phyloP scores from a whole-genome alignment of 495 filamentous ascomycete species.

The Podospora pseudoanserina region DNA sequence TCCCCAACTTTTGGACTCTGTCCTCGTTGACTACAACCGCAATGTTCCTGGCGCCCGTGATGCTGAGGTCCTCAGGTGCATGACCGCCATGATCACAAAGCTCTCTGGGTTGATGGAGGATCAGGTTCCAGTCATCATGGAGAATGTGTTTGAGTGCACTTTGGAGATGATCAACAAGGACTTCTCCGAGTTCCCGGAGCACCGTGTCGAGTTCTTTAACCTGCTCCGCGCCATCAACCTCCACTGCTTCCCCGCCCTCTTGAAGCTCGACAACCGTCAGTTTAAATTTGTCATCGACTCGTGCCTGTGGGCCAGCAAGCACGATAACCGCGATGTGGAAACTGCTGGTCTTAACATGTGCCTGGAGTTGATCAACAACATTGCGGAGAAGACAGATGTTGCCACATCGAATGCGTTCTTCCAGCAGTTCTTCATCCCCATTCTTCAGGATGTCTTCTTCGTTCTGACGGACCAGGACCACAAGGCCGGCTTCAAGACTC shows the following conservation, averaged over 20 bases:
- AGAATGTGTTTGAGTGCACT: conserved; percentile 97
- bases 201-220: conserved; percentile 98
- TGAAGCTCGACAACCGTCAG: conserved; percentile 89
- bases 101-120: conserved; percentile 87
- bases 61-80: conserved; percentile 93
- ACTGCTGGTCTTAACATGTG: conserved; percentile 98
- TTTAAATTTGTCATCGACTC: conserved; percentile 99
- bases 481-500: conserved; percentile 97
- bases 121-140: conserved; percentile 95
- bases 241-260: conserved; percentile 88
- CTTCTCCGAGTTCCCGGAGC: conserved; percentile 97
- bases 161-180: conserved; percentile 99
- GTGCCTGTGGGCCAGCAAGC: conserved; percentile 99
- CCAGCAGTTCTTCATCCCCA: conserved; percentile 90
- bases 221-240: conserved; percentile 92
- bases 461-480: conserved; percentile 96
- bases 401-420: conserved; percentile 91
- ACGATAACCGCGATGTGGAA: conserved; percentile 98
- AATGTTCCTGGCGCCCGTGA: conserved; percentile 96
- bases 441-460: conserved; percentile 97
- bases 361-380: conserved; percentile 94
- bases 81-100: conserved; percentile 95
- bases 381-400: conserved; percentile 80
- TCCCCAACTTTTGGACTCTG: conserved; percentile 92
- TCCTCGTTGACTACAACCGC: conserved; percentile 91